A percentile compares a stretch with the other conserved stretches of the same genome.
These are phyloP conservation scores for Pestalotiopsis sp. DNA, from an alignment of 2,329 filamentous ascomycete species.

Conservation along the genomic window DNA sequence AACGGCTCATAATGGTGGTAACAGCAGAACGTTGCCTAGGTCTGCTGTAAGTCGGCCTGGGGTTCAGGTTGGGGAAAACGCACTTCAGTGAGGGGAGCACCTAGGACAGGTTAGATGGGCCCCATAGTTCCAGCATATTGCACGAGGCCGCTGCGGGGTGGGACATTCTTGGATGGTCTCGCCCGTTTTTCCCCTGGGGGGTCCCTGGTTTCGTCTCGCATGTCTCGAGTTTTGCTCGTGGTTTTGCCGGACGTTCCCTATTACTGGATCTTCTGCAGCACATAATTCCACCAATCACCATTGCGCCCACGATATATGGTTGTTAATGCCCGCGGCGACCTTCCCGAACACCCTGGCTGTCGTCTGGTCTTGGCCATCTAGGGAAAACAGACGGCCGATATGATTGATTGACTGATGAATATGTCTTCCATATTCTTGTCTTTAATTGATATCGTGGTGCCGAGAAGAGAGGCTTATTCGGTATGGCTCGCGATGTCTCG, in stretches of 20 bases:
- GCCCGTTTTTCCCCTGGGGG: background rate
- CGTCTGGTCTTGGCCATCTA: background rate
- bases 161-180: background rate
- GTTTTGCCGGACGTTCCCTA: conserved; percentile 14
- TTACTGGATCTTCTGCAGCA: conserved; percentile 13
- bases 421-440: background rate
- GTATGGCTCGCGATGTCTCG: background rate
- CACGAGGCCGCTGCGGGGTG: background rate
- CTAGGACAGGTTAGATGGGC: too few species aligned
- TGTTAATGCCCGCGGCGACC: conserved; percentile 7
- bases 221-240: background rate
- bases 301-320: background rate
- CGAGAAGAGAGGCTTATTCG: too few species aligned
- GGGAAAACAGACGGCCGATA: background rate
- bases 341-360: conserved; percentile 10
- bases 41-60: too few species aligned
- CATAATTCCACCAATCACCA: conserved; percentile 12
- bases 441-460: too few species aligned
- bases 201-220: conserved; percentile 5
- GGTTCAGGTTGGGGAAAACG: too few species aligned
- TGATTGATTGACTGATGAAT: background rate
- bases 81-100: too few species aligned
- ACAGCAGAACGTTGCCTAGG: too few species aligned
- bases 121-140: background rate
- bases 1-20: too few species aligned